Conservation (phyloP, 345 rosid species). For the Dipteronia sinensis region DNA sequence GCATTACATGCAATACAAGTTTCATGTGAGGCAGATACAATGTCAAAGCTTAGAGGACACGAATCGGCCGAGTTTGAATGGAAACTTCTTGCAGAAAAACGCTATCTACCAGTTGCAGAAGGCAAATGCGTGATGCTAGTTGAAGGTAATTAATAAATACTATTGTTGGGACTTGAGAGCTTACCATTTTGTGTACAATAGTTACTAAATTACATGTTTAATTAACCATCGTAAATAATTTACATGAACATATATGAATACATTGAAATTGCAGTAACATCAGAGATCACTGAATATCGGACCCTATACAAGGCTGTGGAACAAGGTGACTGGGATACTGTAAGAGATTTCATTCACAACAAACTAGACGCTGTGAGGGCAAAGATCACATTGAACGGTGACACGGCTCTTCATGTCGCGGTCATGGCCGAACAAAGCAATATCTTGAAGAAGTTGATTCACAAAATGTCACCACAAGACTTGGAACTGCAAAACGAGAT, state of each 20-base stretch:
- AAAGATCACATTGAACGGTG: background rate
- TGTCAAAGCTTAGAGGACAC: background rate
- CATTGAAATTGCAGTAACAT: background rate
- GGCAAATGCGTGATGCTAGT: too few species aligned
- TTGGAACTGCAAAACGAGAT: background rate
- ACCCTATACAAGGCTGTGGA: background rate
- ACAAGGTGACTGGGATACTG: background rate
- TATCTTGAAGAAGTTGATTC: background rate
- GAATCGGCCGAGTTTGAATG: background rate
- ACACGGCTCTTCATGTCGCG: conserved; percentile 6
- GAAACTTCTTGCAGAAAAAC: background rate
- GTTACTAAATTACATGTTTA: too few species aligned
- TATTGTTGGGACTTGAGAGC: too few species aligned
- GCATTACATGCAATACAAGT: conserved; percentile 11
- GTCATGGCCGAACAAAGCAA: background rate
- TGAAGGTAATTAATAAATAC: background rate
- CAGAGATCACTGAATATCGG: background rate
- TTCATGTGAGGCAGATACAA: background rate
- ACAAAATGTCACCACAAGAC: background rate
- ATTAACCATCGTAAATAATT: too few species aligned
- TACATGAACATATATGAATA: background rate
- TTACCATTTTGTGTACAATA: too few species aligned
- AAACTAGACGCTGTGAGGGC: background rate
- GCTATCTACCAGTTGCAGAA: background rate
- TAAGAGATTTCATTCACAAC: background rate